Conservation (phyloP, 2,329 filamentous ascomycete species). For the Pestalotiopsis sp. region DNA sequence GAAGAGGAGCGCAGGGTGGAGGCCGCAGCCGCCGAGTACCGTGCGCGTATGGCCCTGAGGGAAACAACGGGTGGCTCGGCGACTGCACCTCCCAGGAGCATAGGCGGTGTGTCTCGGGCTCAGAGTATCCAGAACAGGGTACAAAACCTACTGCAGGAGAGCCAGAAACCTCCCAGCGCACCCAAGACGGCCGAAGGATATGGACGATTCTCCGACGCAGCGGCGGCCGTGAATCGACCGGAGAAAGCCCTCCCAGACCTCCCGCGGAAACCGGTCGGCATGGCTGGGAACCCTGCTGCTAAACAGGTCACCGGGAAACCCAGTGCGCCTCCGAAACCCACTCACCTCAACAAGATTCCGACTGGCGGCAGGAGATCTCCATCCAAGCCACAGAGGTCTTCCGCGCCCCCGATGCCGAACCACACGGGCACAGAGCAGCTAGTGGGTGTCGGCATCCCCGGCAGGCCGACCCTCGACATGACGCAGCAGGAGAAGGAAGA, state of each 20-base stretch:
- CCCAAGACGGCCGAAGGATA: constrained; percentile 84
- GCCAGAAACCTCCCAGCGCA: constrained; percentile 61
- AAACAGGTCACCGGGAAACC: constrained; percentile 42
- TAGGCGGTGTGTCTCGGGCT: constrained; percentile 66
- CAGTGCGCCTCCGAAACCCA: constrained; percentile 62
- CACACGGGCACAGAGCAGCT: constrained; percentile 39
- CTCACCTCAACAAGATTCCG: constrained; percentile 60
- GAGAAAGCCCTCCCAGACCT: constrained; percentile 46
- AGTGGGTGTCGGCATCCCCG: constrained; percentile 49
- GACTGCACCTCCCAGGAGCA: constrained; percentile 53
- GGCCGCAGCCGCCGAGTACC: constrained; percentile 86
- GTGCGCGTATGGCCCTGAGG: constrained; percentile 69
- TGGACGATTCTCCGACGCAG: constrained; percentile 75
- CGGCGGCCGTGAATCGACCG: constrained; percentile 36
- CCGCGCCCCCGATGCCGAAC: constrained; percentile 23
- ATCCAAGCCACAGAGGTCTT: constrained; percentile 38
- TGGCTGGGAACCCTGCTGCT: constrained; percentile 23
- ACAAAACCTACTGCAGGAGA: constrained; percentile 81
- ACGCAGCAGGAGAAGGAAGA: constrained; percentile 64
- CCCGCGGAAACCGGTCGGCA: constrained; percentile 54
- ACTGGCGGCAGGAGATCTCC: constrained; percentile 50
- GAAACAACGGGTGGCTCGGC: constrained; percentile 41
- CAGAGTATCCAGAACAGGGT: constrained; percentile 92
- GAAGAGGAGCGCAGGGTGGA: constrained; percentile 91
- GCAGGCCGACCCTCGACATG: constrained; percentile 57